A percentile compares a stretch with the other conserved stretches of the same genome.
These are phyloP conservation scores for Apophysomyces variabilis DNA, from an alignment of 371 early-diverging fungal species.

Conservation along the genomic window DNA sequence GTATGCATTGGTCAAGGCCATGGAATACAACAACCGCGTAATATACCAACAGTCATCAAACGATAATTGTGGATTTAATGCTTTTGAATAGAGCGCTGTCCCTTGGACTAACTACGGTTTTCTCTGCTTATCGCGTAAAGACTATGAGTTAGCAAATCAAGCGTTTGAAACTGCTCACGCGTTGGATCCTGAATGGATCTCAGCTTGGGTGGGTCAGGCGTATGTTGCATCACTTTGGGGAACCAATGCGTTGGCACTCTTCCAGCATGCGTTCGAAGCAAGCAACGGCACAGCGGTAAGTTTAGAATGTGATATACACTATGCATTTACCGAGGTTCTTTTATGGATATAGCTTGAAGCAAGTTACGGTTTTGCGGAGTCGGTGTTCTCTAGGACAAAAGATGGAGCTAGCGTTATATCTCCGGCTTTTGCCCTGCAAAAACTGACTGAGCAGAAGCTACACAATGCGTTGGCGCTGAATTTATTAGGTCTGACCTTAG, in stretches of 20 bases:
- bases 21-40: constrained; percentile 73
- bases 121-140: constrained; percentile 75
- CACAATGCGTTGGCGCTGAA: constrained; percentile 69
- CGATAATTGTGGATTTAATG: neutral
- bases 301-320: constrained; percentile 6
- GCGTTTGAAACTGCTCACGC: constrained; percentile 80
- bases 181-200: constrained; percentile 79
- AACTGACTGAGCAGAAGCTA: constrained; percentile 70
- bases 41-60: neutral
- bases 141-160: constrained; percentile 79
- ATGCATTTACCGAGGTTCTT: neutral
- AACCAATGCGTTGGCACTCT: constrained; percentile 61
- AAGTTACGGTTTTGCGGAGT: constrained; percentile 73
- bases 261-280: constrained; percentile 79
- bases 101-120: constrained; percentile 89
- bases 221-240: constrained; percentile 70
- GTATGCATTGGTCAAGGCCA: constrained; percentile 83
- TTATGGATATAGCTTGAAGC: constrained; percentile 58
- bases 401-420: constrained; percentile 40
- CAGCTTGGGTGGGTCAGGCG: constrained; percentile 89
- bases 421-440: constrained; percentile 73
- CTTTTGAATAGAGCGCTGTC: constrained; percentile 51
- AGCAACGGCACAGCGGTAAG: constrained; percentile 59
- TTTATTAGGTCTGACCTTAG: constrained; percentile 77
- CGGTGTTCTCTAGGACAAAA: constrained; percentile 46